These are phyloP conservation scores for Lactifluus rugatus DNA, from an alignment of 768 basidiomycete genomes.

Conservation along the genomic window DNA sequence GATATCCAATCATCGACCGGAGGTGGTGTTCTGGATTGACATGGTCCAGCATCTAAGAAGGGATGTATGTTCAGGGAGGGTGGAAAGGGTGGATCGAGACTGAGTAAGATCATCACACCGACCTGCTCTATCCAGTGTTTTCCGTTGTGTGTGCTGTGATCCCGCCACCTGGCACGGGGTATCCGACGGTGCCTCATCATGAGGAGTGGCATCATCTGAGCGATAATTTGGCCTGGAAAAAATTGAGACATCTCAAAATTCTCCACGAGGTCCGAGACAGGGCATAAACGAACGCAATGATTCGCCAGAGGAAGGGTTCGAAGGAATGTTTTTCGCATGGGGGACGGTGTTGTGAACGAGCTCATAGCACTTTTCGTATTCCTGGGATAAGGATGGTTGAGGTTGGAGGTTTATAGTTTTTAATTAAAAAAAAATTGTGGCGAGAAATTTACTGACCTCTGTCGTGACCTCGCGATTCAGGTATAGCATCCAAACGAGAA, in stretches of 20 bases:
- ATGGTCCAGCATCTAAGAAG: constrained; percentile 40
- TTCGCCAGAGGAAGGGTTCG: constrained; percentile 50
- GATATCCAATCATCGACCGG: constrained; percentile 73
- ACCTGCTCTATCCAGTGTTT: constrained; percentile 84
- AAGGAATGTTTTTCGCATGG: constrained; percentile 38
- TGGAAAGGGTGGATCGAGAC: neutral
- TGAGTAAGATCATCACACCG: constrained; percentile 8
- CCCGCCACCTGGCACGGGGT: constrained; percentile 65
- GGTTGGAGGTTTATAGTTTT: neutral
- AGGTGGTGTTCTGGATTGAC: constrained; percentile 41
- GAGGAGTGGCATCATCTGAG: constrained; percentile 64
- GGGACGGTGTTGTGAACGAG: constrained; percentile 53
- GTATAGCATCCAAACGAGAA: constrained; percentile 75
- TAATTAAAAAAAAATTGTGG: too few relatives aligned
- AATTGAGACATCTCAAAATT: constrained; percentile 5
- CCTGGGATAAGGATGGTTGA: constrained; percentile 32
- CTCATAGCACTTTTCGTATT: constrained; percentile 60
- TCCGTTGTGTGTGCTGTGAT: constrained; percentile 47
- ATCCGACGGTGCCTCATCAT: constrained; percentile 83
- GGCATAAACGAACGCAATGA: constrained; percentile 48
- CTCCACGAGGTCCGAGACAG: constrained; percentile 2
- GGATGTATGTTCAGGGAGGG: neutral
- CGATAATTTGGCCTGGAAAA: constrained; percentile 53
- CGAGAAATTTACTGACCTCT: constrained; percentile 35
- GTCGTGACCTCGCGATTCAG: constrained; percentile 63